A percentile compares a stretch with the other conserved stretches of the same genome.
phyloP scores from a whole-genome alignment of 208 protist genomes.

The Crithidia acanthocephali region DNA sequence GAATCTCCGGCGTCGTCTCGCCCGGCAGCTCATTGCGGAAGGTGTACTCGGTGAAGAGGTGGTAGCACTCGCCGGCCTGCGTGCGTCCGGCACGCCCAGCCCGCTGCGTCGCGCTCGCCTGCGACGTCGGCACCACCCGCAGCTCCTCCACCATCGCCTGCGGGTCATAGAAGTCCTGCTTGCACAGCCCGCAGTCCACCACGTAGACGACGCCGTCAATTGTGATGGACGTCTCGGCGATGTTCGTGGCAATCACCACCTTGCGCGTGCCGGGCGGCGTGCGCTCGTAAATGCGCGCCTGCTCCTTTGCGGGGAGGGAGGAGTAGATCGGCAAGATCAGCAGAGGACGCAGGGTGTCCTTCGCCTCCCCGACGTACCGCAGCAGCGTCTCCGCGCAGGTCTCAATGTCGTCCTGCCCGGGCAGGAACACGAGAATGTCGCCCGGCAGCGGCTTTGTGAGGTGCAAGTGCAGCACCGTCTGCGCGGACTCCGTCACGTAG shows the following conservation, averaged over 20 bases:
- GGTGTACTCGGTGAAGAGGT: constrained; percentile 95
- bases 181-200: constrained; percentile 98
- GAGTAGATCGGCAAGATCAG: constrained; percentile 98
- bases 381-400: constrained; percentile 74
- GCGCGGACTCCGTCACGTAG: constrained; percentile 97
- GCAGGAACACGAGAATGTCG: constrained; percentile 99
- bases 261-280: constrained; percentile 92
- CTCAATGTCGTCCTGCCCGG: constrained; percentile 99
- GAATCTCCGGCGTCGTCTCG: constrained; percentile 96
- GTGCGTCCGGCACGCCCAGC: constrained; percentile 96
- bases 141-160: constrained; percentile 97
- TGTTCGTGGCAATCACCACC: constrained; percentile 99
- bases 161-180: constrained; percentile 98
- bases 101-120: constrained; percentile 96
- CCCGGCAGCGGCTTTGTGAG: constrained; percentile 88
- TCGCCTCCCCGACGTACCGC: constrained; percentile 53
- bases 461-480: constrained; percentile 95
- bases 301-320: constrained; percentile 97
- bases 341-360: constrained; percentile 80
- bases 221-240: constrained; percentile 99
- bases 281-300: constrained; percentile 98
- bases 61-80: constrained; percentile 96
- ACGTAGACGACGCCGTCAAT: constrained; percentile 99
- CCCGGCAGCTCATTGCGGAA: constrained; percentile 96
- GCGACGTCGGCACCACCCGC: constrained; percentile 95